These are phyloP conservation scores for Gossypioides kirkii DNA, from an alignment of 345 rosid species.

Conservation along the genomic window DNA sequence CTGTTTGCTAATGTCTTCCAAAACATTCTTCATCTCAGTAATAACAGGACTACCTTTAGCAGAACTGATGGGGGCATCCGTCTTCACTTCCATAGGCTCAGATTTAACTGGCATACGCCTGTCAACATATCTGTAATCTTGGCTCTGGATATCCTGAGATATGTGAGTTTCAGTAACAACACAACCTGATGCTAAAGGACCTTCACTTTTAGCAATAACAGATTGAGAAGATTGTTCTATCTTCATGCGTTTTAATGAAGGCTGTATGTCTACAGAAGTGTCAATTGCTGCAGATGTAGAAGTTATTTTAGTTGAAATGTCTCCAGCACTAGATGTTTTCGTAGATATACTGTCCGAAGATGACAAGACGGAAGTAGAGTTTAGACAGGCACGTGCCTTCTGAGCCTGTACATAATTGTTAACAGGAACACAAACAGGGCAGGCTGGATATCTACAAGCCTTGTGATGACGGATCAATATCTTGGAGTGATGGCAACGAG, in stretches of 20 bases:
- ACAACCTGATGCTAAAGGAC: constrained; percentile 35
- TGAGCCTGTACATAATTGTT: constrained; percentile 47
- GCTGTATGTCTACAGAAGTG: constrained; percentile 51
- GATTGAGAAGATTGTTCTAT: constrained; percentile 57
- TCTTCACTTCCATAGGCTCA: constrained; percentile 51
- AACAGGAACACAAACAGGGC: constrained; percentile 92
- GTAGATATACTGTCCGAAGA: constrained; percentile 33
- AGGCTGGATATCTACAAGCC: constrained; percentile 54
- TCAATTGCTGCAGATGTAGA: constrained; percentile 43
- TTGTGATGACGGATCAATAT: constrained; percentile 57
- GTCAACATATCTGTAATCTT: constrained; percentile 43
- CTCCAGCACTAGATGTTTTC: constrained; percentile 43
- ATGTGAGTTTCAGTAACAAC: constrained; percentile 29
- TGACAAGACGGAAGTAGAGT: constrained; percentile 31
- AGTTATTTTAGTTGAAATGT: constrained; percentile 33
- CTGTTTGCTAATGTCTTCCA: constrained; percentile 42
- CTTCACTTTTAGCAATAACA: constrained; percentile 40
- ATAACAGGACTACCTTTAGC: constrained; percentile 45
- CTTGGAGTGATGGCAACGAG: constrained; percentile 75
- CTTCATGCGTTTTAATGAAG: constrained; percentile 78
- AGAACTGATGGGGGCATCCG: constrained; percentile 43
- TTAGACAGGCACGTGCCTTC: constrained; percentile 43
- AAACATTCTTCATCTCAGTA: constrained; percentile 45
- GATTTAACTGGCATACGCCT: constrained; percentile 39
- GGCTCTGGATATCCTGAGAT: constrained; percentile 42